Evolutionary conservation across 1,284 basidiomycete genomes (phyloP).

Genomic region (Athelia sp.): DNA sequence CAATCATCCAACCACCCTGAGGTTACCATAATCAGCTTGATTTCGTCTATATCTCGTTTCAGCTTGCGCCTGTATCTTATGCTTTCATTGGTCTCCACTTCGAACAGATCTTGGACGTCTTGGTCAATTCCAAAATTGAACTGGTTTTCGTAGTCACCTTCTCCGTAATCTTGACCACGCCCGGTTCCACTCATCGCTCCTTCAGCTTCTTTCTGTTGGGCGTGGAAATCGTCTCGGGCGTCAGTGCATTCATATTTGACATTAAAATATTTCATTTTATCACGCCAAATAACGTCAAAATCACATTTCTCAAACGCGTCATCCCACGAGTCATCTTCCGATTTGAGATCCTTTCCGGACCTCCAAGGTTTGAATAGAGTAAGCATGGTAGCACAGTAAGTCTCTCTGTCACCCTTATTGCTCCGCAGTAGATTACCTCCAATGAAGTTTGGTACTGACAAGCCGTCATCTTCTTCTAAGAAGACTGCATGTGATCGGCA

Average conservation of each 20-base stretch:
- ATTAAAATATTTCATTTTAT: slow-evolving; percentile 24
- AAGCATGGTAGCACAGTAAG: slow-evolving; percentile 26
- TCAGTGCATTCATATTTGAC: slow-evolving; percentile 27
- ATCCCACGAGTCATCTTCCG: slow-evolving; percentile 15
- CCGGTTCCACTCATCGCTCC: neutral
- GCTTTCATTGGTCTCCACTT: too few relatives aligned
- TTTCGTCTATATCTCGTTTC: too few relatives aligned
- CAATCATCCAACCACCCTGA: neutral
- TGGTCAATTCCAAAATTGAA: neutral
- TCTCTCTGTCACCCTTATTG: slow-evolving; percentile 25
- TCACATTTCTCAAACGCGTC: slow-evolving; percentile 15
- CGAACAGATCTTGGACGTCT: too few relatives aligned
- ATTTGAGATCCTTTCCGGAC: slow-evolving; percentile 19
- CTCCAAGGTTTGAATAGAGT: slow-evolving; percentile 27
- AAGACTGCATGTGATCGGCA: too few relatives aligned
- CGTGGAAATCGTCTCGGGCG: slow-evolving; percentile 25
- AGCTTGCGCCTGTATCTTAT: too few relatives aligned
- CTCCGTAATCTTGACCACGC: neutral
- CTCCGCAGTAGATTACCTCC: slow-evolving; percentile 21
- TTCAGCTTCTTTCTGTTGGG: slow-evolving; percentile 13
- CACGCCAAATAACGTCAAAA: slow-evolving; percentile 10
- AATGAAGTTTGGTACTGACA: slow-evolving; percentile 21
- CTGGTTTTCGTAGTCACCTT: neutral
- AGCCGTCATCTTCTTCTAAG: neutral
- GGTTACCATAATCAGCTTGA: neutral